Conservation (phyloP, 441 rosid genomes). For the Geranium incanum region DNA sequence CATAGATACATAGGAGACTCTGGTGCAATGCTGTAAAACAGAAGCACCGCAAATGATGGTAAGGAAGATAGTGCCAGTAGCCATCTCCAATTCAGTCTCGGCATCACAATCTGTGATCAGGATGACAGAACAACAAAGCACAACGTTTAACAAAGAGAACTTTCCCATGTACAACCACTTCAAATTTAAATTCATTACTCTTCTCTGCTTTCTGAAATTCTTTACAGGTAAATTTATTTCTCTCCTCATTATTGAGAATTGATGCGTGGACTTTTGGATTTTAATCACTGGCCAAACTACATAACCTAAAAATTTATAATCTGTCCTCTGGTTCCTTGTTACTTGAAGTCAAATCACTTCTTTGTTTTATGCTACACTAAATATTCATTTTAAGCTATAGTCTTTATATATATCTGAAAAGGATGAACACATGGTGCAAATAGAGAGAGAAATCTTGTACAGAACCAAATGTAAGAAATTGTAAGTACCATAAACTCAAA, state of each 20-base stretch:
- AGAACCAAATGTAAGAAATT: no score
- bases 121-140: conserved; percentile 11
- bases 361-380: background rate
- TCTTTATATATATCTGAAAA: no score
- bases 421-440: background rate
- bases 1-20: conserved; percentile 72
- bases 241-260: background rate
- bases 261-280: background rate
- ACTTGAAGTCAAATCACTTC: background rate
- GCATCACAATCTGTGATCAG: conserved; percentile 59
- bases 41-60: conserved; percentile 53
- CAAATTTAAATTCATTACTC: no score
- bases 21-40: conserved; percentile 48
- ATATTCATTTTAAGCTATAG: no score
- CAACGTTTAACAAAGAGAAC: background rate
- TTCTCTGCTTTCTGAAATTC: background rate
- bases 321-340: background rate
- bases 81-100: conserved; percentile 74
- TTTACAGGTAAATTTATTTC: background rate
- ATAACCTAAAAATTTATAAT: background rate
- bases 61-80: conserved; percentile 65
- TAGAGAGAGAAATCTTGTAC: background rate
- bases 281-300: background rate
- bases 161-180: no score
- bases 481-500: no score